Conservation (phyloP, 2,329 filamentous ascomycete species). For the Apiospora koreana region DNA sequence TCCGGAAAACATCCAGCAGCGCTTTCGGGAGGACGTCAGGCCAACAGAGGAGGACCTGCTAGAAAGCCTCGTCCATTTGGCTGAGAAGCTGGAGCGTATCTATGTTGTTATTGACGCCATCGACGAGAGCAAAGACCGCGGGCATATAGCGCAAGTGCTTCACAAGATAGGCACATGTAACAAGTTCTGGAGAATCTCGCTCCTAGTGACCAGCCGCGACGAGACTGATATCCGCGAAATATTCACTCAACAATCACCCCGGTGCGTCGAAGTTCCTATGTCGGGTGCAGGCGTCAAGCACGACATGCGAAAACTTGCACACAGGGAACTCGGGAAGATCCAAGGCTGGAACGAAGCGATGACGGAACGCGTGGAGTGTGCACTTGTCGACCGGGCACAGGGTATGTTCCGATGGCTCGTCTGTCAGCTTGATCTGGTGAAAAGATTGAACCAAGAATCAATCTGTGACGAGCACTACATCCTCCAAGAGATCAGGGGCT, state of each 20-base stretch:
- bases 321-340: conserved; percentile 17
- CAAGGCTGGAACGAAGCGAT: background rate
- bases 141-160: conserved; percentile 23
- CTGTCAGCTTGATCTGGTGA: conserved; percentile 28
- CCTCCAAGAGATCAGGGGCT: conserved; percentile 16
- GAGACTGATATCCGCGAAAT: conserved; percentile 27
- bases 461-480: conserved; percentile 15
- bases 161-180: conserved; percentile 23
- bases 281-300: conserved; percentile 25
- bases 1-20: conserved; percentile 11
- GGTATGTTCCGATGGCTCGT: conserved; percentile 32
- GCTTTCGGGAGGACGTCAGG: conserved; percentile 9
- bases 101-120: conserved; percentile 32
- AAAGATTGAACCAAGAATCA: conserved; percentile 15
- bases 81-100: conserved; percentile 20
- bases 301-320: conserved; percentile 27
- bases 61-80: conserved; percentile 21
- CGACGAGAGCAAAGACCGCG: conserved; percentile 30
- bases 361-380: conserved; percentile 15
- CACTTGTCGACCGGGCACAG: conserved; percentile 22
- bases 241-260: conserved; percentile 10
- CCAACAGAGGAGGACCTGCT: conserved; percentile 22
- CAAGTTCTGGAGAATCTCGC: conserved; percentile 25
- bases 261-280: conserved; percentile 26
- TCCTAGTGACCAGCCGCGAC: conserved; percentile 31